phyloP scores from a whole-genome alignment of 1,284 basidiomycete genomes.

The Farysia itapuensis region DNA sequence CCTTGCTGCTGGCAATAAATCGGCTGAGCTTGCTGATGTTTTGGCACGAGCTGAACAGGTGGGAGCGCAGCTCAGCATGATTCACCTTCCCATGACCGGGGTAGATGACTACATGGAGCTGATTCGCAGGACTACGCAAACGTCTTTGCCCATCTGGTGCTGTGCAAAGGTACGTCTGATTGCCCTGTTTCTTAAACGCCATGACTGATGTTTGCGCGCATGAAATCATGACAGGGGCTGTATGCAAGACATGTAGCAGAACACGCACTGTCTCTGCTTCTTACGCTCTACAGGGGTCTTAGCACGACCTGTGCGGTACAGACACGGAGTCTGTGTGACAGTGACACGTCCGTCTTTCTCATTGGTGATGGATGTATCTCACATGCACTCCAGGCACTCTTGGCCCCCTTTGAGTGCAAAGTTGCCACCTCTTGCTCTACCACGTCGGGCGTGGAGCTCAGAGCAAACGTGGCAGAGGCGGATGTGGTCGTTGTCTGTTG shows the following conservation, averaged over 20 bases:
- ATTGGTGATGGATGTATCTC: conserved; percentile 38
- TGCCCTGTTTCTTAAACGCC: no score
- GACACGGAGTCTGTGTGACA: no score
- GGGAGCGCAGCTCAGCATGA: conserved; percentile 6
- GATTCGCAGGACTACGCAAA: conserved; percentile 2
- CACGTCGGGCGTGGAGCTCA: conserved; percentile 3
- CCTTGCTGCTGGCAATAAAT: conserved; percentile 5
- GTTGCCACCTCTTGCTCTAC: conserved; percentile 1
- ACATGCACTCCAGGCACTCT: not conserved
- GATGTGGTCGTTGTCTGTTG: conserved; percentile 32
- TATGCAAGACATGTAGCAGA: conserved; percentile 38
- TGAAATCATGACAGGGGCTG: conserved; percentile 32
- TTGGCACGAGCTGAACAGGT: not conserved
- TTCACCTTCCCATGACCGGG: conserved; percentile 48
- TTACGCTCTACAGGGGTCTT: conserved; percentile 18
- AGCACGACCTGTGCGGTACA: no score
- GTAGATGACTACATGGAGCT: conserved; percentile 25
- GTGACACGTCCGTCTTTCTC: conserved; percentile 13
- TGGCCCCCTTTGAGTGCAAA: conserved; percentile 19
- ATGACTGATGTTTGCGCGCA: no score
- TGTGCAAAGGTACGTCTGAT: conserved; percentile 28
- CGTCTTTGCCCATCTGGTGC: conserved; percentile 29
- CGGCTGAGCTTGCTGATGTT: not conserved
- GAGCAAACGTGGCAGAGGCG: not conserved
- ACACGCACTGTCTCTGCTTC: conserved; percentile 29